A percentile compares a stretch with the other conserved stretches of the same genome.
Evolutionary conservation across 345 rosid species (phyloP).

Genomic region (Hirschfeldia incana): DNA sequence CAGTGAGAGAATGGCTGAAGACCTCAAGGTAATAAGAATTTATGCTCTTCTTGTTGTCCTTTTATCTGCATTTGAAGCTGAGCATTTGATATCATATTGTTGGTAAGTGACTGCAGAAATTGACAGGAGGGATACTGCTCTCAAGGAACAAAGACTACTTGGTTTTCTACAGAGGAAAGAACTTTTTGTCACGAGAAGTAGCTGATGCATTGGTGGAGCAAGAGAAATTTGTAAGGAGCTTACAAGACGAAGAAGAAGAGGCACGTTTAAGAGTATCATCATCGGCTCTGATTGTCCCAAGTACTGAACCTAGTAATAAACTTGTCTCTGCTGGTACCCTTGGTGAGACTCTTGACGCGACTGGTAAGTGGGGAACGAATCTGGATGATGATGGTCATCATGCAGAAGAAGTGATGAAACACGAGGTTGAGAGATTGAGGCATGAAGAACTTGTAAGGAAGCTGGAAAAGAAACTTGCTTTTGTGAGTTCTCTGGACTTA

Average conservation of each 20-base stretch:
- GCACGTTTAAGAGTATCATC: slow-evolving; percentile 79
- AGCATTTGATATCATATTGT: slow-evolving; percentile 19
- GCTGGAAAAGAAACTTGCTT: slow-evolving; percentile 70
- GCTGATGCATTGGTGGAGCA: slow-evolving; percentile 71
- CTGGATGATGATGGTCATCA: slow-evolving; percentile 56
- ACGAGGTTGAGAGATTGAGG: slow-evolving; percentile 69
- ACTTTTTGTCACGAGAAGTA: slow-evolving; percentile 75
- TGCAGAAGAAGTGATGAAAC: slow-evolving; percentile 58
- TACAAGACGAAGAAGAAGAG: slow-evolving; percentile 91
- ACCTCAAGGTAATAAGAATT: slow-evolving; percentile 63
- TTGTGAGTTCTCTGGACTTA: slow-evolving; percentile 55
- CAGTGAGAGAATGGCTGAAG: slow-evolving; percentile 98
- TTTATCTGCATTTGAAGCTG: slow-evolving; percentile 1
- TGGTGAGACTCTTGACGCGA: slow-evolving; percentile 80
- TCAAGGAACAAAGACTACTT: slow-evolving; percentile 91
- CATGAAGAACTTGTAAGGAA: slow-evolving; percentile 68
- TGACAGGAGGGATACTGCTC: slow-evolving; percentile 84
- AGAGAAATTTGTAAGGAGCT: slow-evolving; percentile 63
- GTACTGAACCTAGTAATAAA: slow-evolving; percentile 37
- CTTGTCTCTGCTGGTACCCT: slow-evolving; percentile 79
- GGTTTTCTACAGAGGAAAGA: slow-evolving; percentile 94
- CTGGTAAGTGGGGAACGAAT: slow-evolving; percentile 75
- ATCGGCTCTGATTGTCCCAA: slow-evolving; percentile 55
- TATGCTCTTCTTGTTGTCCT: background rate
- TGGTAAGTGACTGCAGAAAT: slow-evolving; percentile 58